These are phyloP conservation scores for Wickerhamiella sergipiensis DNA, from an alignment of 805 yeast genomes.

Conservation along the genomic window DNA sequence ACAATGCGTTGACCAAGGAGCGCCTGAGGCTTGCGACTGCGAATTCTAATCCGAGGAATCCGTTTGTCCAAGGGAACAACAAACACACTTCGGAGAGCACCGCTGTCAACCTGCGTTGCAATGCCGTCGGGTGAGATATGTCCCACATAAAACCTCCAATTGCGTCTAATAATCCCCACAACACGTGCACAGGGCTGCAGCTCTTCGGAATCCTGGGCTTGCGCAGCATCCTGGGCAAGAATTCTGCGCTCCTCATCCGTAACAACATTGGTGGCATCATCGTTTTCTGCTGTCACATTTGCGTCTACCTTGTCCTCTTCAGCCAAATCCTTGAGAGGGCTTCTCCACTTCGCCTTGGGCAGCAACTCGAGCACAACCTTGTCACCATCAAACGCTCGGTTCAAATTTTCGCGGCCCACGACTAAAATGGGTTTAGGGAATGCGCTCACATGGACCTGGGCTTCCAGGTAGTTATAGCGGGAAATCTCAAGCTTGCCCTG, in stretches of 20 bases:
- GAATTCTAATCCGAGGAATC: conserved; percentile 73
- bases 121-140: conserved; percentile 44
- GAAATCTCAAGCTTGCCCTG: conserved; percentile 76
- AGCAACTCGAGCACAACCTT: conserved; percentile 79
- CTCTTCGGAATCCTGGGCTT: conserved; percentile 29
- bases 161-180: conserved; percentile 76
- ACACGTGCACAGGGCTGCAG: conserved; percentile 88
- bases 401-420: conserved; percentile 70
- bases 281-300: conserved; percentile 34
- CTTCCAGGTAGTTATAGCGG: conserved; percentile 80
- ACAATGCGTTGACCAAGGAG: conserved; percentile 83
- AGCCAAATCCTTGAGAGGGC: conserved; percentile 63
- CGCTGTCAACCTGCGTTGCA: conserved; percentile 30
- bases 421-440: conserved; percentile 72
- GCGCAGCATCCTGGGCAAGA: conserved; percentile 64
- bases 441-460: conserved; percentile 55
- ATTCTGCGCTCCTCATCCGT: conserved; percentile 59
- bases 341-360: conserved; percentile 78
- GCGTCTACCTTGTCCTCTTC: conserved; percentile 59
- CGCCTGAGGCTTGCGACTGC: conserved; percentile 74
- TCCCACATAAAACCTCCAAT: conserved; percentile 95
- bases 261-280: conserved; percentile 32
- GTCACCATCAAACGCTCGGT: conserved; percentile 88
- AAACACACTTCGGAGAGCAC: conserved; percentile 64
- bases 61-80: conserved; percentile 81